Evolutionary conservation across 164 flowering plant genomes (phyloP).

Genomic region (Stephania yunnanensis): DNA sequence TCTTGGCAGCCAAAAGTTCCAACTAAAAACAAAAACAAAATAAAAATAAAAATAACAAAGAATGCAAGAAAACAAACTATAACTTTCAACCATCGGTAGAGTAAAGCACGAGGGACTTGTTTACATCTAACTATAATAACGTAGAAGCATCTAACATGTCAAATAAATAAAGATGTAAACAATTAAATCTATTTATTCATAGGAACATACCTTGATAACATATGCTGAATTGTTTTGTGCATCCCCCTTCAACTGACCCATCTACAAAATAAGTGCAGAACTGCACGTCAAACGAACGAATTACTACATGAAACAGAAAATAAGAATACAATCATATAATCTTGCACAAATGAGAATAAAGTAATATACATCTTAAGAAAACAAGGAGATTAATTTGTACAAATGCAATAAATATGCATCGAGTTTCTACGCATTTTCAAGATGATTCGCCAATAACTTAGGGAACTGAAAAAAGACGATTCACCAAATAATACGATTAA

Average conservation of each 20-base stretch:
- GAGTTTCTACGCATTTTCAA: neutral
- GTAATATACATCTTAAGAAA: neutral
- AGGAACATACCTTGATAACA: conserved; percentile 60
- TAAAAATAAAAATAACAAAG: neutral
- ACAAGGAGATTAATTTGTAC: neutral
- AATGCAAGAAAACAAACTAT: neutral
- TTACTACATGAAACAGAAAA: conserved; percentile 39
- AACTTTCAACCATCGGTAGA: neutral
- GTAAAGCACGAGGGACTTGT: neutral
- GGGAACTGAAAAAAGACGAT: neutral
- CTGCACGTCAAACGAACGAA: conserved; percentile 88
- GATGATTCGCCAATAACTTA: neutral
- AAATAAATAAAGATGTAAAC: neutral
- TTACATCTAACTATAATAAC: neutral
- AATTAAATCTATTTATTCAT: conserved; percentile 5
- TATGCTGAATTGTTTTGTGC: conserved; percentile 50
- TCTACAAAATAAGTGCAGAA: conserved; percentile 97
- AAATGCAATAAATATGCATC: neutral
- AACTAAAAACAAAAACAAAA: conserved; percentile 32
- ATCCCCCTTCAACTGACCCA: conserved; percentile 65
- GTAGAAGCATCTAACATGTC: neutral
- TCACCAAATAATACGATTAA: too few species aligned
- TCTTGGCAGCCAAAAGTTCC: conserved; percentile 94
- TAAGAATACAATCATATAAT: neutral
- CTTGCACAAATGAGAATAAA: neutral